These are phyloP conservation scores for Lachancea thermotolerans DNA, from an alignment of 805 yeast genomes.

Conservation along the genomic window DNA sequence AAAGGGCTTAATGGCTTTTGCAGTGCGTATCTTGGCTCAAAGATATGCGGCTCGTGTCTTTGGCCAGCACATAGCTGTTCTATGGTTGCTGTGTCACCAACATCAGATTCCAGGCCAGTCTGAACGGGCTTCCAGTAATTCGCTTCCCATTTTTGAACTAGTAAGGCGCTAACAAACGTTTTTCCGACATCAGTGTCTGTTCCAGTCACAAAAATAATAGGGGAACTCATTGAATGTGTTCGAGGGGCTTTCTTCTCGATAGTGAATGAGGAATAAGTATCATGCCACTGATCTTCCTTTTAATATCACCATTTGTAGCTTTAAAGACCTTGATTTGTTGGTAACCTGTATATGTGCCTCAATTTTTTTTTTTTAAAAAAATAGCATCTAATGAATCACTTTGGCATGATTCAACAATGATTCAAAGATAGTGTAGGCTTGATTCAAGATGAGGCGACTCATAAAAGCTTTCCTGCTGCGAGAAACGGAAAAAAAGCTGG, in stretches of 20 bases:
- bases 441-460: no score
- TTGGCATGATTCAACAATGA: no score
- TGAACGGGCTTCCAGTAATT: slow-evolving; percentile 31
- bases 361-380: no score
- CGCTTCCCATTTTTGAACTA: slow-evolving; percentile 23
- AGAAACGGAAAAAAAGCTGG: no score
- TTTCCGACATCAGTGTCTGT: slow-evolving; percentile 33
- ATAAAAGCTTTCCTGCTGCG: no score
- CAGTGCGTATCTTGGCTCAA: slow-evolving; percentile 16
- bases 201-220: slow-evolving; percentile 27
- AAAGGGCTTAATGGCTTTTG: slow-evolving; percentile 27
- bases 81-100: slow-evolving; percentile 23
- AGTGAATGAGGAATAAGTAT: no score
- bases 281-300: no score
- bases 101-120: slow-evolving; percentile 26
- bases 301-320: no score
- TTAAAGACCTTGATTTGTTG: no score
- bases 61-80: slow-evolving; percentile 2
- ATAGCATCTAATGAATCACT: no score
- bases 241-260: not conserved
- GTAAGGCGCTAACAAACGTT: slow-evolving; percentile 24
- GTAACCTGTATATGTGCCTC: no score
- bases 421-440: no score
- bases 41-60: slow-evolving; percentile 10
- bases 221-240: slow-evolving; percentile 4